Percentiles rank a stretch among this genome's conserved stretches.
phyloP scores from a whole-genome alignment of 805 yeast species.

The Myxozyma vanderwaltii region DNA sequence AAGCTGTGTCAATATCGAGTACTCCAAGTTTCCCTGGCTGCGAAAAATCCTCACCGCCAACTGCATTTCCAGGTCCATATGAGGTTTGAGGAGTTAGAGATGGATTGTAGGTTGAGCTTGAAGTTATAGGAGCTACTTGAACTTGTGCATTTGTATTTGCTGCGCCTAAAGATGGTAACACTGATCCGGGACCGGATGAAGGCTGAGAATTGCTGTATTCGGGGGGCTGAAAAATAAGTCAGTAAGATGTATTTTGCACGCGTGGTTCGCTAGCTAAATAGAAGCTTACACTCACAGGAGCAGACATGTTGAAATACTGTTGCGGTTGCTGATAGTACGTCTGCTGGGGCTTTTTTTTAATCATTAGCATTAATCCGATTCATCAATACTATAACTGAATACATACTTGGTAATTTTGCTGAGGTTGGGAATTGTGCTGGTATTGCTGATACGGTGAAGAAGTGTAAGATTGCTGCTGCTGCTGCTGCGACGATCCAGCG shows the following conservation, averaged over 20 bases:
- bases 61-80: neutral
- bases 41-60: constrained; percentile 19
- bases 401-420: too few species aligned
- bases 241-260: too few species aligned
- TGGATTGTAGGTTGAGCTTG: neutral
- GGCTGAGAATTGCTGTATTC: neutral
- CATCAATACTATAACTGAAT: too few species aligned
- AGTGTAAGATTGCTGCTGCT: neutral
- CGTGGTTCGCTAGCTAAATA: too few species aligned
- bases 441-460: too few species aligned
- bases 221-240: too few species aligned
- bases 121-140: constrained; percentile 4
- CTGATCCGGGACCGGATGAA: neutral
- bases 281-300: neutral
- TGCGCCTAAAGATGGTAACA: constrained; percentile 4
- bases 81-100: neutral
- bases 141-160: constrained; percentile 2
- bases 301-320: neutral
- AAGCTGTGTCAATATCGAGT: constrained; percentile 20
- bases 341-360: constrained; percentile 12
- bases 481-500: neutral
- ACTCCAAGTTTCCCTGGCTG: constrained; percentile 31
- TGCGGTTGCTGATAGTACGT: constrained; percentile 1
- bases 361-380: too few species aligned
- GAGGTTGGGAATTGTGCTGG: neutral